Percentiles rank a stretch among this genome's conserved stretches.
phyloP scores from a whole-genome alignment of 148 eudicot species.

The Pouteria glomerata region DNA sequence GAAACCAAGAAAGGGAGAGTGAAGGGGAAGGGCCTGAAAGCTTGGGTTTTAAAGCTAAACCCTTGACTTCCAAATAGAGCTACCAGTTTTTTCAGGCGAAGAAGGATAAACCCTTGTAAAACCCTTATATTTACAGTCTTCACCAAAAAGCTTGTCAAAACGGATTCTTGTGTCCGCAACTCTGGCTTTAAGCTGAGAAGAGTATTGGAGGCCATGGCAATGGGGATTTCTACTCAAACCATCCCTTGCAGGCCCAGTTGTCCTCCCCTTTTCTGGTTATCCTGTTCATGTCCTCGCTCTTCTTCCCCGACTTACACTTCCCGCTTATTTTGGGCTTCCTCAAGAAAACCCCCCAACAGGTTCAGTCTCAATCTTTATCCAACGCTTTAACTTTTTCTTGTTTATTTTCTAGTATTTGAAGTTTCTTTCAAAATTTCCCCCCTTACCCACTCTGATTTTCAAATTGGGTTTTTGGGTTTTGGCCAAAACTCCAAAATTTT shows the following conservation, averaged over 20 bases:
- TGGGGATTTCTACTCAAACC: conserved; percentile 42
- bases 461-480: too few species aligned
- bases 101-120: conserved; percentile 6
- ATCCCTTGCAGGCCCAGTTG: conserved; percentile 33
- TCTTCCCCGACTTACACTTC: conserved; percentile 13
- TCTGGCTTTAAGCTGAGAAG: conserved; percentile 42
- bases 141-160: conserved; percentile 25
- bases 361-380: conserved; percentile 17
- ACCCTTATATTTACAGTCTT: background rate
- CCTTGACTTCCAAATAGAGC: too few species aligned
- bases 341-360: conserved; percentile 25
- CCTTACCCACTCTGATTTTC: background rate
- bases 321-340: conserved; percentile 14
- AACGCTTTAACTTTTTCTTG: too few species aligned
- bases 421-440: too few species aligned
- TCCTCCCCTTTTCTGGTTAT: conserved; percentile 42
- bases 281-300: conserved; percentile 20
- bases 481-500: too few species aligned
- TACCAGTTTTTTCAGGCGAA: conserved; percentile 6
- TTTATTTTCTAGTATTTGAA: too few species aligned
- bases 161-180: conserved; percentile 57
- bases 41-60: too few species aligned
- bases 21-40: too few species aligned
- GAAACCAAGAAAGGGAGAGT: too few species aligned
- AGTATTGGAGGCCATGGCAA: too few species aligned